Conservation (phyloP, 179 eudicot species). For the Spergularia azorica region DNA sequence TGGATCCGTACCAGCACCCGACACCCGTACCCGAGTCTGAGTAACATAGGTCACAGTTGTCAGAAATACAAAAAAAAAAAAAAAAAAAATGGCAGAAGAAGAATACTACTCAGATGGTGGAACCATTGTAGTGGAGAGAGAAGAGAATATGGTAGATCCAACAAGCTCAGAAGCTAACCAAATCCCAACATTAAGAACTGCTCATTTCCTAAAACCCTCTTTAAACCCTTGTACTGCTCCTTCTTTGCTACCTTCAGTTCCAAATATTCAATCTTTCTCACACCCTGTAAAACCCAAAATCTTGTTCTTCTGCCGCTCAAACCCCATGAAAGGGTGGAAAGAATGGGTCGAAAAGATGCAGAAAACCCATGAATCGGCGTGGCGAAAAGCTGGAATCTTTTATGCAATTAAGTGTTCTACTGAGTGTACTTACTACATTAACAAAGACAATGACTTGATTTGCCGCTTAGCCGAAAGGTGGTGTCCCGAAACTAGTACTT, state of each 20-base stretch:
- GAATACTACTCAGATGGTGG: too few relatives aligned
- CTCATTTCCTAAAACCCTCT: conserved; percentile 13
- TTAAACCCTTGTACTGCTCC: conserved; percentile 1
- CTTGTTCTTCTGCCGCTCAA: background rate
- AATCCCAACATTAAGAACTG: background rate
- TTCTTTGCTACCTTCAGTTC: background rate
- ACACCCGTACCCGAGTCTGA: too few relatives aligned
- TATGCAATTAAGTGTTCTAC: background rate
- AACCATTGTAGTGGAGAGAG: background rate
- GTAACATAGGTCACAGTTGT: too few relatives aligned
- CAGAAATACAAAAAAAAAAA: too few relatives aligned
- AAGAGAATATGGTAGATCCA: conserved; percentile 1
- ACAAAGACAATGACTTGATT: background rate
- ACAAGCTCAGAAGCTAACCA: background rate
- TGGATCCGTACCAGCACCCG: too few relatives aligned
- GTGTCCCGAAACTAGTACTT: background rate
- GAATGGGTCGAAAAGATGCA: conserved; percentile 8
- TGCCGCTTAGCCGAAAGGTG: background rate
- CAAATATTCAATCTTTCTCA: conserved; percentile 12
- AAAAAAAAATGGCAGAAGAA: too few relatives aligned
- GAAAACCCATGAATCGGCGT: conserved; percentile 8
- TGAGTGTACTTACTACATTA: conserved; percentile 6
- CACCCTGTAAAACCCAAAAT: background rate
- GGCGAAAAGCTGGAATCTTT: conserved; percentile 19
- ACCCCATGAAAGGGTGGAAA: background rate